A percentile compares a stretch with the other conserved stretches of the same genome.
These are phyloP conservation scores for Dactylorhiza incarnata DNA, from an alignment of 106 monocot species.

Conservation along the genomic window DNA sequence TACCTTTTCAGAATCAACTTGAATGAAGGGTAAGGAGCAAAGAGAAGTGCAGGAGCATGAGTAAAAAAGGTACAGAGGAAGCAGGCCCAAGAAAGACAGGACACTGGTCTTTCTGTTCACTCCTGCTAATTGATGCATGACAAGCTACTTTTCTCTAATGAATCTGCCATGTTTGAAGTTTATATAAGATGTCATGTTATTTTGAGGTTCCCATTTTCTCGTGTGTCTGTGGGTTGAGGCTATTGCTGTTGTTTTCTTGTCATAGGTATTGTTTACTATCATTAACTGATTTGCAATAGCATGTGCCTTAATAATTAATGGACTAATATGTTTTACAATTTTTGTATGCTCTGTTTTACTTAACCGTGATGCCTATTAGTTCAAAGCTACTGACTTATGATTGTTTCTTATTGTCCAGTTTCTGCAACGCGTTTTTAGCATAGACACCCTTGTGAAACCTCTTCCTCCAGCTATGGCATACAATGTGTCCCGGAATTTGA, in stretches of 20 bases:
- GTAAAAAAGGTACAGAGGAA: neutral
- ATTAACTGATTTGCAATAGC: neutral
- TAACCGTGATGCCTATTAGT: neutral
- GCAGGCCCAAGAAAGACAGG: neutral
- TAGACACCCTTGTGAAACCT: conserved; percentile 92
- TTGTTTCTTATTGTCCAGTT: conserved; percentile 42
- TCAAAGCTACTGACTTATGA: neutral
- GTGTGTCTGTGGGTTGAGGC: neutral
- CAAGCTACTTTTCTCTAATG: neutral
- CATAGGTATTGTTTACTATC: neutral
- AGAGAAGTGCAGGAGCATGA: neutral
- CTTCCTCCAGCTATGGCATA: conserved; percentile 81
- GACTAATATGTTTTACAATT: neutral
- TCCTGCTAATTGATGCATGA: neutral
- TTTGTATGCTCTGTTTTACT: neutral
- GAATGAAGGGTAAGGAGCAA: neutral
- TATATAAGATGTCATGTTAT: neutral
- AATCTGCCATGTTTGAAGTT: neutral
- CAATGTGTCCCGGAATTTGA: conserved; percentile 66
- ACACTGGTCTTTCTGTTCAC: neutral
- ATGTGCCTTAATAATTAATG: neutral
- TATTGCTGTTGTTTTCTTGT: neutral
- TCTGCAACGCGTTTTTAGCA: conserved; percentile 73
- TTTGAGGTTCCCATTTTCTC: neutral
- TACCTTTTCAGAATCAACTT: neutral